A percentile compares a stretch with the other conserved stretches of the same genome.
These are phyloP conservation scores for Naegleria lovaniensis DNA, from an alignment of 208 protist genomes.

Conservation along the genomic window DNA sequence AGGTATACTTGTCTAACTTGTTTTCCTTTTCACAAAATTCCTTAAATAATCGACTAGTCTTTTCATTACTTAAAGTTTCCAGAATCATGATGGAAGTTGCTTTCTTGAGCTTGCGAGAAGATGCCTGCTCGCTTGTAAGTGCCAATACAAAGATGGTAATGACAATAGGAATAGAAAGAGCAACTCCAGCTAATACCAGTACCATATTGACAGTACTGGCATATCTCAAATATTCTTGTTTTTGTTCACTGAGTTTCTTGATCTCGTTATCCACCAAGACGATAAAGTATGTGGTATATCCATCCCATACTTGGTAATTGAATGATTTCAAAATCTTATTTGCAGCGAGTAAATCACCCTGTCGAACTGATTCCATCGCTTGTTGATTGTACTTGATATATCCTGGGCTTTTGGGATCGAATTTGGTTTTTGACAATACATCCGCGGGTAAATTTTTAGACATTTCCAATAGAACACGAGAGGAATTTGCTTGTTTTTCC, in stretches of 20 bases:
- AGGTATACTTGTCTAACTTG: not conserved
- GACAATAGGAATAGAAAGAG: not conserved
- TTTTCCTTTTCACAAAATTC: not conserved
- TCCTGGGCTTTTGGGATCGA: not conserved
- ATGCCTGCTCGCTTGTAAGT: not conserved
- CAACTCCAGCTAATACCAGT: not conserved
- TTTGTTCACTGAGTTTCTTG: not conserved
- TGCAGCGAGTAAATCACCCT: not conserved
- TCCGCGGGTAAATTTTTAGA: not conserved
- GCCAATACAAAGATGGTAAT: not conserved
- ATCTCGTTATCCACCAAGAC: not conserved
- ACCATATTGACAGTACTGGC: not conserved
- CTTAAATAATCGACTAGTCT: not conserved
- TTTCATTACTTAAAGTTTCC: not conserved
- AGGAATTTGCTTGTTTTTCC: not conserved
- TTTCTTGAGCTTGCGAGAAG: not conserved
- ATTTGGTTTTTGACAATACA: not conserved
- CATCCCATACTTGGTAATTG: not conserved
- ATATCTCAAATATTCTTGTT: not conserved
- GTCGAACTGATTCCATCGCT: not conserved
- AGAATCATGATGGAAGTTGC: not conserved
- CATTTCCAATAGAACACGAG: not conserved
- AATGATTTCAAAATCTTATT: not conserved
- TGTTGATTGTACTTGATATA: not conserved
- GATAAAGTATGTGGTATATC: not conserved